phyloP scores from a whole-genome alignment of 139 green algal species.

The Tetratostichococcus sp. region DNA sequence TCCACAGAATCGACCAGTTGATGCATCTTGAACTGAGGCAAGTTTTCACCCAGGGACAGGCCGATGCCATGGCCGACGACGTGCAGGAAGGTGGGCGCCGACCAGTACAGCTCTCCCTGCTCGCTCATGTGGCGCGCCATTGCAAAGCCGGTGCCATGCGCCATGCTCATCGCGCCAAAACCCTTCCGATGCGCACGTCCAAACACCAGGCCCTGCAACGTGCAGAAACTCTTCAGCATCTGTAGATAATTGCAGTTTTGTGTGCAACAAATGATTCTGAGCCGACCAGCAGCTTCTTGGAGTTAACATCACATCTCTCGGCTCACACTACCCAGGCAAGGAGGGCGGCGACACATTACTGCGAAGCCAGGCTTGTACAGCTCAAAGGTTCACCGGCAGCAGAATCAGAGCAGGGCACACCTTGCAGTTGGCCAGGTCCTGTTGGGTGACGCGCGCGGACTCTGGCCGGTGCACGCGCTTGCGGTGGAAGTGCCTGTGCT shows the following conservation, averaged over 20 bases:
- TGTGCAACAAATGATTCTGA: no score
- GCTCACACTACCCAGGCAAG: no score
- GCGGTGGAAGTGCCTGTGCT: background rate
- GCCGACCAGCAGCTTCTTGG: no score
- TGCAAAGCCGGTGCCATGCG: background rate
- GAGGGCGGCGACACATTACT: no score
- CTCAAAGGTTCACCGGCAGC: no score
- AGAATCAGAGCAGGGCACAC: no score
- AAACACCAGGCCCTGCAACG: background rate
- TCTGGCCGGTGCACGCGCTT: background rate
- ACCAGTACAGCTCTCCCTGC: background rate
- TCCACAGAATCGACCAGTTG: no score
- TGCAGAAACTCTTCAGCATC: background rate
- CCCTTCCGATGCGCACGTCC: background rate
- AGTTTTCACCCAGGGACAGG: background rate
- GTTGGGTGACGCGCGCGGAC: background rate
- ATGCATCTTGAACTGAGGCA: no score
- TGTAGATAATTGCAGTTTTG: no score
- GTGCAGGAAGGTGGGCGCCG: background rate
- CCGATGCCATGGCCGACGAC: background rate
- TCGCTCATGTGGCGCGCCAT: background rate
- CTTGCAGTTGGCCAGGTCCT: background rate
- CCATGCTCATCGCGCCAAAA: background rate
- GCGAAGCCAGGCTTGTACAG: no score
- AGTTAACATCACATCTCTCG: no score